phyloP scores from a whole-genome alignment of 2,329 filamentous ascomycete genomes.

The Colletotrichum echinochloae region DNA sequence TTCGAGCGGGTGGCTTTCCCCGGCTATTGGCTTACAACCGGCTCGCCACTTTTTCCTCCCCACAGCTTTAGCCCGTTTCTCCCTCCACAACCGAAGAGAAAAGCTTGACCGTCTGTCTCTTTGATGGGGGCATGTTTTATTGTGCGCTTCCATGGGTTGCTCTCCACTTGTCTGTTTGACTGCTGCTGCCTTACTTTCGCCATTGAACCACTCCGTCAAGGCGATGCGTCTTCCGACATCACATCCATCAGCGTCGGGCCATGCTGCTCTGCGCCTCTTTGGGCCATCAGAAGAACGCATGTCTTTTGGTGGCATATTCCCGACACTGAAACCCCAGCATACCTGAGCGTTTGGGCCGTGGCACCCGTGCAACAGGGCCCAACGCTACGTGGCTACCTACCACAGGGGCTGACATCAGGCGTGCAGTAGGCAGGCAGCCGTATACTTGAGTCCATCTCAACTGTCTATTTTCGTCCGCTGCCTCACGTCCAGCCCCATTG shows the following conservation, averaged over 20 bases:
- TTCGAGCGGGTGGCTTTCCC: constrained; percentile 23
- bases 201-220: neutral
- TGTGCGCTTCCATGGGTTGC: neutral
- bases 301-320: neutral
- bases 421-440: neutral
- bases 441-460: neutral
- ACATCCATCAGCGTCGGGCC: neutral
- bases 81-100: neutral
- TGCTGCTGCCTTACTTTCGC: neutral
- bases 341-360: no score
- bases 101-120: constrained; percentile 13
- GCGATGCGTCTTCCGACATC: neutral
- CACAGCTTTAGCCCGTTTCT: neutral
- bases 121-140: neutral
- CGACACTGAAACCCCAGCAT: neutral
- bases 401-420: neutral
- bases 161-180: neutral
- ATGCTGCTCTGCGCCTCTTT: neutral
- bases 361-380: neutral
- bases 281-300: neutral
- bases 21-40: constrained; percentile 8
- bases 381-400: neutral
- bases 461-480: neutral
- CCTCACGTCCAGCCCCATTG: neutral
- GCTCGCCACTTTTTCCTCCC: neutral